Percentiles rank a stretch among this genome's conserved stretches.
phyloP scores from a whole-genome alignment of 192 early-diverging fungal species.

The Umbelopsis vinacea region DNA sequence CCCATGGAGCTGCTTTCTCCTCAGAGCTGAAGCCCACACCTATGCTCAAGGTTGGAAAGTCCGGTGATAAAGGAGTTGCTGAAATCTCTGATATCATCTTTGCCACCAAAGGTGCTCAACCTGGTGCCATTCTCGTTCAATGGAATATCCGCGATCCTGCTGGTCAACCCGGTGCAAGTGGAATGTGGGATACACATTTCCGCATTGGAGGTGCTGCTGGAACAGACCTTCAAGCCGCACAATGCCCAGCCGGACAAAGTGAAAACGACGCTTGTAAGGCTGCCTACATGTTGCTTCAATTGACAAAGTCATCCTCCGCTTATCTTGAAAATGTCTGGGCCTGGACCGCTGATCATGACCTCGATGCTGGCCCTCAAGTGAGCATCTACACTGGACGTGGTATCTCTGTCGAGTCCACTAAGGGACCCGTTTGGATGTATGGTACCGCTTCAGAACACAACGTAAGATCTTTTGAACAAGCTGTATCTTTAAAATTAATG shows the following conservation, averaged over 20 bases:
- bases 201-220: conserved; percentile 43
- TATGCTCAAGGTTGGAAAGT: conserved; percentile 41
- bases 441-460: conserved; percentile 47
- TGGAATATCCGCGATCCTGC: conserved; percentile 37
- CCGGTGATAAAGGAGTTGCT: conserved; percentile 40
- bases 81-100: conserved; percentile 42
- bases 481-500: too few species aligned
- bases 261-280: conserved; percentile 23
- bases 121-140: conserved; percentile 46
- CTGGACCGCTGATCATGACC: conserved; percentile 50
- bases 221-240: conserved; percentile 23
- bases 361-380: conserved; percentile 30
- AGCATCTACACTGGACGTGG: conserved; percentile 47
- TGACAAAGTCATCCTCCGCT: conserved; percentile 38
- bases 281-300: conserved; percentile 29
- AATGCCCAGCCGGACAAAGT: conserved; percentile 25
- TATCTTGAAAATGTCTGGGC: conserved; percentile 48
- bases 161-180: conserved; percentile 23
- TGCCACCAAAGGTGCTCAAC: conserved; percentile 25
- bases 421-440: conserved; percentile 39
- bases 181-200: conserved; percentile 49
- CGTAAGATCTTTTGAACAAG: neutral
- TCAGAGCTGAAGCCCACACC: conserved; percentile 32
- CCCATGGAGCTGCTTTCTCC: conserved; percentile 38
- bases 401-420: conserved; percentile 34